Evolutionary conservation across 2,329 filamentous ascomycete genomes (phyloP).

Genomic region (Colletotrichum sp.): DNA sequence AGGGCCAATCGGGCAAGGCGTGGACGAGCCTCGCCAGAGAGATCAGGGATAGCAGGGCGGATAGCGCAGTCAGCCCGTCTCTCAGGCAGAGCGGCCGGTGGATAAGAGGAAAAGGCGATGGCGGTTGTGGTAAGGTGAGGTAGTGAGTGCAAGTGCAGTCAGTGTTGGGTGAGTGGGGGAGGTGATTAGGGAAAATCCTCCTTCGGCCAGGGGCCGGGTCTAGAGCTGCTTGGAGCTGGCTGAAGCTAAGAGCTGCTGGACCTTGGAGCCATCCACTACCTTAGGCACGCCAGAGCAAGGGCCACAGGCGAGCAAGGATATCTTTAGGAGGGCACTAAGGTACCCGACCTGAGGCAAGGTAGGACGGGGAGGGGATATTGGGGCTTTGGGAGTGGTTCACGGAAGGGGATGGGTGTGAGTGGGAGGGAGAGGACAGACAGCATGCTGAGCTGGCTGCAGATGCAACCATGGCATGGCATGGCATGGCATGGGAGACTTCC

Average conservation of each 20-base stretch:
- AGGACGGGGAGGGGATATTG: neutral
- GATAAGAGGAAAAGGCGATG: neutral
- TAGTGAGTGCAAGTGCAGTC: neutral
- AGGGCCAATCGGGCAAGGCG: constrained; percentile 17
- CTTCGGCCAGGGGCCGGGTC: neutral
- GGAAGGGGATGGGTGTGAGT: neutral
- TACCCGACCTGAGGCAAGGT: neutral
- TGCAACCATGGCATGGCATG: neutral
- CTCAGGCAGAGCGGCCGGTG: neutral
- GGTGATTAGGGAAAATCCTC: constrained; percentile 3
- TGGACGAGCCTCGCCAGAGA: constrained; percentile 17
- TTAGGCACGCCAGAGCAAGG: neutral
- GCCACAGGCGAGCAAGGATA: neutral
- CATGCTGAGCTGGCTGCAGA: neutral
- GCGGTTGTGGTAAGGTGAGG: neutral
- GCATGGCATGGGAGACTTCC: neutral
- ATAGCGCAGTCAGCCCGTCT: constrained; percentile 8
- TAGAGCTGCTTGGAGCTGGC: neutral
- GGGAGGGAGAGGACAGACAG: neutral
- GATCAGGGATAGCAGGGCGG: constrained; percentile 1
- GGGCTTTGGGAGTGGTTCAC: neutral
- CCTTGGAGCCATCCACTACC: neutral
- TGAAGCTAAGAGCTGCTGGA: neutral
- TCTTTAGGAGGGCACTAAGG: neutral
- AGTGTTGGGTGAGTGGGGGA: neutral